Percentiles rank a stretch among this genome's conserved stretches.
These are phyloP conservation scores for Angophora floribunda DNA, from an alignment of 345 rosid genomes.

Conservation along the genomic window DNA sequence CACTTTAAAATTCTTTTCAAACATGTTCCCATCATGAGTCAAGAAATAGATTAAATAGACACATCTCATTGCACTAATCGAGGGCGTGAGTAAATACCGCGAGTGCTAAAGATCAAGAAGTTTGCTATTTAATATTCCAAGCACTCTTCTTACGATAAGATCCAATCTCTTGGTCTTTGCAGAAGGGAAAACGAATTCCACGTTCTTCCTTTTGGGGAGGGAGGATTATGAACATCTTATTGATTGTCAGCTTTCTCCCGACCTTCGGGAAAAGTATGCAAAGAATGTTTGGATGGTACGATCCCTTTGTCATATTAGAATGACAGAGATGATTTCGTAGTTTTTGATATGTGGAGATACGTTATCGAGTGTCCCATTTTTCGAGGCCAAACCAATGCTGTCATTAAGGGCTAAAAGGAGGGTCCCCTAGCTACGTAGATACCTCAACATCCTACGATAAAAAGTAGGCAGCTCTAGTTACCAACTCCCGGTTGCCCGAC, in stretches of 20 bases:
- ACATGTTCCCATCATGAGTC: not conserved
- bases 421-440: not conserved
- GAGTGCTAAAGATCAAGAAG: not conserved
- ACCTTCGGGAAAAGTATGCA: not conserved
- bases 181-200: not conserved
- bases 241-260: not conserved
- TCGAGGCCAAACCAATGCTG: not conserved
- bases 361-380: not conserved
- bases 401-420: not conserved
- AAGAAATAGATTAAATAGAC: not conserved
- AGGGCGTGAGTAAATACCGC: fast-evolving
- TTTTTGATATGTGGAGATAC: not conserved
- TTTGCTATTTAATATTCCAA: too few species aligned
- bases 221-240: not conserved
- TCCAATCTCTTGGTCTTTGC: not conserved
- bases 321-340: not conserved
- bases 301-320: not conserved
- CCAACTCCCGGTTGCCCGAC: not conserved
- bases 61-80: not conserved
- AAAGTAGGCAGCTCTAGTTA: not conserved
- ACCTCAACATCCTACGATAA: not conserved
- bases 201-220: not conserved
- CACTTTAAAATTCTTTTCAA: not conserved
- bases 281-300: not conserved
- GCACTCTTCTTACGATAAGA: not conserved